phyloP scores from a whole-genome alignment of 768 basidiomycete genomes.

The Xerocomus spinulosus region DNA sequence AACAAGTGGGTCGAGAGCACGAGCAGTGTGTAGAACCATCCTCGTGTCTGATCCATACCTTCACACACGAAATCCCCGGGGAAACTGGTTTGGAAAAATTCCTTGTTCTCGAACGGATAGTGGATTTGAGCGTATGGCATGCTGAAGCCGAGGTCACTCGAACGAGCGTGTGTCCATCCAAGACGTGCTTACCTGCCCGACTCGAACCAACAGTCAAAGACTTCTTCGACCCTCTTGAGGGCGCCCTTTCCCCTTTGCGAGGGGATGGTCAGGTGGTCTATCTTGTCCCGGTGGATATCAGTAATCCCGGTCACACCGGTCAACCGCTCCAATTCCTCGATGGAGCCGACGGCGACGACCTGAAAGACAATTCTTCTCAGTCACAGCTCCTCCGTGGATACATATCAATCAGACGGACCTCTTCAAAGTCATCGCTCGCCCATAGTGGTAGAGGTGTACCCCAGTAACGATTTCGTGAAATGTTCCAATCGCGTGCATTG shows the following conservation, averaged over 20 bases:
- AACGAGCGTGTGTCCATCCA: neutral
- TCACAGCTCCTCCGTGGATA: neutral
- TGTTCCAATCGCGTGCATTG: constrained; percentile 98
- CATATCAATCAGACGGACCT: constrained; percentile 40
- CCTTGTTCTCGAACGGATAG: constrained; percentile 97
- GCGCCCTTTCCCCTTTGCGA: constrained; percentile 82
- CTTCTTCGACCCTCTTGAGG: constrained; percentile 89
- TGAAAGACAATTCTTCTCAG: constrained; percentile 25
- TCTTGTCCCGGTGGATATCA: constrained; percentile 90
- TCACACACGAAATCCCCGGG: constrained; percentile 98
- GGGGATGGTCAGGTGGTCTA: constrained; percentile 95
- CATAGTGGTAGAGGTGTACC: constrained; percentile 97
- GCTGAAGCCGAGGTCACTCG: constrained; percentile 37
- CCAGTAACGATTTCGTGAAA: constrained; percentile 99
- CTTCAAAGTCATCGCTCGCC: constrained; percentile 89
- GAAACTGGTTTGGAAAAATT: constrained; percentile 76
- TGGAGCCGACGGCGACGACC: constrained; percentile 84
- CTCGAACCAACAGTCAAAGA: constrained; percentile 99
- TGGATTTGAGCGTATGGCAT: constrained; percentile 99
- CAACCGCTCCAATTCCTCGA: constrained; percentile 79
- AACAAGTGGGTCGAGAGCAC: constrained; percentile 96
- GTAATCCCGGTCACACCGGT: constrained; percentile 81
- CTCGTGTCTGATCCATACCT: constrained; percentile 97
- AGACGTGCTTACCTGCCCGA: constrained; percentile 75
- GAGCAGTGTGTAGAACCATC: constrained; percentile 99